Base-by-base conservation (phyloP, 768 basidiomycete species). In the Phallus indusiatus region DNA sequence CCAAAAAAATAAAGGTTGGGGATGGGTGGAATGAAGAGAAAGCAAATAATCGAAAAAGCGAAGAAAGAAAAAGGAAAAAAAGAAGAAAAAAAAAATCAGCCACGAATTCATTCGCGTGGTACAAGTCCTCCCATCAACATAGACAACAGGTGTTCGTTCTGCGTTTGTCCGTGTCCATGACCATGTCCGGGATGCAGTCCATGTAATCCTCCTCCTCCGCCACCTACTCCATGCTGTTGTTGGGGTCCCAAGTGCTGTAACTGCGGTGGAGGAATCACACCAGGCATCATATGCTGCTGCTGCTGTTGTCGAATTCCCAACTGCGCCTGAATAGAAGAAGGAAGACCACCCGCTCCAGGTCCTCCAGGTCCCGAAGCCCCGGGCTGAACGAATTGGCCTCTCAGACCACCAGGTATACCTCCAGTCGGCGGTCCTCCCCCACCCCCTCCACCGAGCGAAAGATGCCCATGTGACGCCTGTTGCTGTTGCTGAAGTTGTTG, bases 101-200 rank as follows among this genome's bases (percentile, higher is more conserved):
- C 12, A 42, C 12, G 12, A 42, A 42, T 57, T 52, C 49, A 61
- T 53, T 56, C 62, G 33, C 50, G 53, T 14, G 47, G 57, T 52
- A 34, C 56, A 16, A 37, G 33, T 57, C 84, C 85, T 55, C 84
- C 85, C 87, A 92, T 84, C 62, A 92, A 79, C 60, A 92, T 77
- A 49, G 89, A 83, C 84, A 92, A 90, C 64, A 92, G 73, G 68
- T 92, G 89, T 21, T 53, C 54, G 36, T 60, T 59, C 24, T 62
- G 86, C 84, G 48, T 82, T 73, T 35, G 81, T 79, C 65, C 82
- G 17, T 73, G 73, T 18, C 75, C 71, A 53, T 76, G 74, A 24
- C 76, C 76, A 53, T 76, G 74, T 28, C 76, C 76, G 12, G 12
- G 42, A 20, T 59, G 57, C 28, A 51, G 33, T 20, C 57, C 57